Base-by-base conservation (phyloP, 2,329 filamentous ascomycete species). In the Pestalotiopsis sp. region DNA sequence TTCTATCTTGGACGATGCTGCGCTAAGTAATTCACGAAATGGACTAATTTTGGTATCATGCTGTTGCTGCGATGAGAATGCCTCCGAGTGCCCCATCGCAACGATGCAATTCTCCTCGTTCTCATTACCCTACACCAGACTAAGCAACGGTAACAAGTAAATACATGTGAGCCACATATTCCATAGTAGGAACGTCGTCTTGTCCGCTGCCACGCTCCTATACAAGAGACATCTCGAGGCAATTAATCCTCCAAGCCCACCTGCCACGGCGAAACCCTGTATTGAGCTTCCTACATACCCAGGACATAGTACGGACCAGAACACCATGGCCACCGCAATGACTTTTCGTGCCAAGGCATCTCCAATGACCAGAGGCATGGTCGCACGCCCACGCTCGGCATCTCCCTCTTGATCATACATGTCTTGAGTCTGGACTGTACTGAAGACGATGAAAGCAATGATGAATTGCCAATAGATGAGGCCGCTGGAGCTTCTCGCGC, bases 361-460 rank as follows among this genome's bases (percentile, higher is more conserved):
- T 1, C 78, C 79, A 1, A 77, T 20, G 0, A 79, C 70, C 1
- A 80, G 61, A 0, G 78, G 77, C 1, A 74, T 59, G 0, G 78
- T 78, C 36, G 67, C 69, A 5, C 79, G 70, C 0, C 73, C 77
- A 9, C 75, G 67, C 17, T 64, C 65, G 1, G 68, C 59, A 67
- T 81, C 79, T 0, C 80, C 80, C 7, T 69, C 71, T 49, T 76
- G 77, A 57, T 83, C 81, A 4, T 80, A 75, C 14, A 82, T 70
- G 64, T 83, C 81, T 60, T 82, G 80, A 1, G 78, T 70, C 20
- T 83, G 81, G 59, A 82, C 75, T 0, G 80, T 83, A 0, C 78
- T 80, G 13, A 76, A 68, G 25, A 83, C 75, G 9, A 80, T 72
- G 1, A 72, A 66, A 0, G 75, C 69, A 20, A 79, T 71, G 5